Evolutionary conservation across 73 alveolate genomes (phyloP).

Genomic region (Tetrahymena malaccensis): DNA sequence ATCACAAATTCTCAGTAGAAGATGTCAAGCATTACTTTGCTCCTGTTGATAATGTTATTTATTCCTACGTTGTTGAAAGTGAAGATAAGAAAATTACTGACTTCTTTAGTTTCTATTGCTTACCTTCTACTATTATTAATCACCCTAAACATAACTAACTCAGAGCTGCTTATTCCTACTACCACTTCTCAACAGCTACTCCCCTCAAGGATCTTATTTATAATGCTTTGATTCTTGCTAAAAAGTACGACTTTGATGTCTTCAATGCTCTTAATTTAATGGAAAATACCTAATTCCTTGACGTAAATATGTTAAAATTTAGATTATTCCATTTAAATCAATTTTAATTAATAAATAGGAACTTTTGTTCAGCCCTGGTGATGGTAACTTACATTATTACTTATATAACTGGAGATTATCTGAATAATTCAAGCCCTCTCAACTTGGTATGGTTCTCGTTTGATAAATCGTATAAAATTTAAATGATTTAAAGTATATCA

Average conservation of each 20-base stretch:
- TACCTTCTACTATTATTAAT: constrained; percentile 84
- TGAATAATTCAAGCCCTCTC: constrained; percentile 13
- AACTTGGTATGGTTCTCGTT: constrained; percentile 42
- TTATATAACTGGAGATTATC: constrained; percentile 82
- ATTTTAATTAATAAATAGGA: constrained; percentile 26
- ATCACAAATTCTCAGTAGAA: constrained; percentile 53
- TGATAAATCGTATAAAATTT: not conserved
- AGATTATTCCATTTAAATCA: not conserved
- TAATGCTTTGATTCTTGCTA: constrained; percentile 85
- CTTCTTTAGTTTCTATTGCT: constrained; percentile 87
- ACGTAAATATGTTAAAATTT: not conserved
- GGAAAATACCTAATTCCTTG: constrained; percentile 79
- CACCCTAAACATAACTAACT: constrained; percentile 64
- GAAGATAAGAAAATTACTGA: constrained; percentile 88
- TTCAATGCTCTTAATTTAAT: constrained; percentile 92
- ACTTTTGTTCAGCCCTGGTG: constrained; percentile 61
- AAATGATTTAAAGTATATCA: too few species aligned
- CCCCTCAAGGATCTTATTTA: constrained; percentile 73
- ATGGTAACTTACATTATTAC: constrained; percentile 91
- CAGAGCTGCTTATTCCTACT: constrained; percentile 83
- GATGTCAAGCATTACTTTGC: constrained; percentile 76
- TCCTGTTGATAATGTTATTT: constrained; percentile 79
- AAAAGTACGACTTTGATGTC: constrained; percentile 89
- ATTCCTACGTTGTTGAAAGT: constrained; percentile 85
- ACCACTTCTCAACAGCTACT: constrained; percentile 60